Evolutionary conservation across 768 basidiomycete species (phyloP), one percentile per base, ranked within the genome.

Genomic region (Rubroboletus pulcherrimus): DNA sequence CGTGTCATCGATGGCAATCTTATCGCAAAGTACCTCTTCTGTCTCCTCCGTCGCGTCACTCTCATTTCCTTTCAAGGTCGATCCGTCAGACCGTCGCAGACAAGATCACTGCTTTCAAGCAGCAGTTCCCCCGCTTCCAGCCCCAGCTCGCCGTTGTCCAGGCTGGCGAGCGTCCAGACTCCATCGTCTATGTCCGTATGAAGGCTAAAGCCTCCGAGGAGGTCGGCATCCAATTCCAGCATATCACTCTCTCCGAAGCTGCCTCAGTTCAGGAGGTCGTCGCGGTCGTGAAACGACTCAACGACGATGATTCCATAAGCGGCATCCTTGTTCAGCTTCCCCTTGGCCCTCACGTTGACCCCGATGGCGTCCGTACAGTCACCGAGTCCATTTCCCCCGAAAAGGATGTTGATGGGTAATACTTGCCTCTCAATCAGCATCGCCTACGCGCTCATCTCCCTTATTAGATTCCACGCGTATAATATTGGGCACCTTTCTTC

Each of bases 271-370:
- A 89, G 40, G 83, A 91, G 54, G 79, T 98, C 56, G 82, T 96
- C 47, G 78, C 81, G 9, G 73, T 82, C 38, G 94, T 99, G 53
- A 78, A 85, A 63, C 82, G 83, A 55, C 84, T 97, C 62, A 98
- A 98, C 69, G 78, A 80, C 45, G 90, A 98, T 63, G 86, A 88
- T 7, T 64, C 78, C 30, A 79, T 98, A 58, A 90, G 85, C 64
- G 97, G 95, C 34, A 86, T 99, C 47, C 81, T 99, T 47, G 97
- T 99, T 3, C 97, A 99, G 73, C 85, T 98, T 12, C 97, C 97
- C 24, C 84, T 99, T 2, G 89, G 90, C 11, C 80, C 86, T 29
- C 90, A 94, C 58, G 82, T 98, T 56, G 81, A 79, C 34, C 69
- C 87, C 7, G 91, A 89, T 33, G 93, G 85, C 24, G 95, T 97